Evolutionary conservation across 1,284 basidiomycete species (phyloP).

Genomic region (Sphaerobolus stellatus): DNA sequence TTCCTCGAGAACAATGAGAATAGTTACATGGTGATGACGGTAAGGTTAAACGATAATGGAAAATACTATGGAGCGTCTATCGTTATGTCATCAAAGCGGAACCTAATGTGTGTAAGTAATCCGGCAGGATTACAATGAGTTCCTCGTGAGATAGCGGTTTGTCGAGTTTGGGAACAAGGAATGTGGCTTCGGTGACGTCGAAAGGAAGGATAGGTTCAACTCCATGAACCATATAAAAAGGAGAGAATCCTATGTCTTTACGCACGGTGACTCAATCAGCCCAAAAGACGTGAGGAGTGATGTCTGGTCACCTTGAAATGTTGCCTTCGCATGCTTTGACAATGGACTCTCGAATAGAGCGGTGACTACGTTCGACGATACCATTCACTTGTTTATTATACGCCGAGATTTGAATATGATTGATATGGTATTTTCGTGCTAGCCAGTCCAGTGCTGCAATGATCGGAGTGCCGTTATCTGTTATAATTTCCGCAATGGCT

Average conservation of each 20-base stretch:
- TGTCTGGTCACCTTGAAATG: background rate
- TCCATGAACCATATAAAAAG: slow-evolving; percentile 38
- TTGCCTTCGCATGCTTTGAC: slow-evolving; percentile 24
- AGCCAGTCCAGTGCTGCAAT: slow-evolving; percentile 26
- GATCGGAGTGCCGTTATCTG: slow-evolving; percentile 33
- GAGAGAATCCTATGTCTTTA: slow-evolving; percentile 30
- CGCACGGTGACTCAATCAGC: slow-evolving; percentile 18
- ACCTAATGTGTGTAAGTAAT: too few relatives aligned
- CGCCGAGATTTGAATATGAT: slow-evolving; percentile 11
- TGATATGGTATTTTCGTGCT: slow-evolving; percentile 22
- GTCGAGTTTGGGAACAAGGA: slow-evolving; percentile 24
- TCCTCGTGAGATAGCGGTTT: slow-evolving; percentile 25
- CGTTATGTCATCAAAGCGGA: too few relatives aligned
- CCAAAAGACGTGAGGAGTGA: slow-evolving; percentile 25
- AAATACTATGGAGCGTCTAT: too few relatives aligned
- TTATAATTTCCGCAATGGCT: slow-evolving; percentile 23
- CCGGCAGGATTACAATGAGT: slow-evolving; percentile 31
- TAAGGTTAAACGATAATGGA: too few relatives aligned
- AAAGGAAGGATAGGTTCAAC: slow-evolving; percentile 39
- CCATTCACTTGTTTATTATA: slow-evolving; percentile 37
- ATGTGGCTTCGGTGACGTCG: slow-evolving; percentile 41
- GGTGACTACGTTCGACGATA: slow-evolving; percentile 27
- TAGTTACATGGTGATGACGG: too few relatives aligned
- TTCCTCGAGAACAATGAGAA: too few relatives aligned
- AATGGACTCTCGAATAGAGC: slow-evolving; percentile 24